phyloP scores from a whole-genome alignment of 2,329 filamentous ascomycete species.

The Rutstroemia sp. region DNA sequence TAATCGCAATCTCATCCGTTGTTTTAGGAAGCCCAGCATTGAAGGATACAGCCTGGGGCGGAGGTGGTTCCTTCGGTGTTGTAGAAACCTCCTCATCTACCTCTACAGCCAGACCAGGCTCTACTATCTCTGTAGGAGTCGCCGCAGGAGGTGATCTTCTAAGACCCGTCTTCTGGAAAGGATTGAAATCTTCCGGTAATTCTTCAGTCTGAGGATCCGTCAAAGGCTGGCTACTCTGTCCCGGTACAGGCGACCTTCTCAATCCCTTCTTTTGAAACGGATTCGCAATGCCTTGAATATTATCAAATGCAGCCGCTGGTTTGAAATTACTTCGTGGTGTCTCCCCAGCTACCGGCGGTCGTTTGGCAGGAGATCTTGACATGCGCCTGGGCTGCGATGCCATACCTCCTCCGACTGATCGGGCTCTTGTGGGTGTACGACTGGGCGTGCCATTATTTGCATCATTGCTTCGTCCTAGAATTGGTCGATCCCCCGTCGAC shows the following conservation, averaged over 20 bases:
- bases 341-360: slow-evolving; percentile 4
- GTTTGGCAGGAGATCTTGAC: slow-evolving; percentile 23
- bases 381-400: slow-evolving; percentile 24
- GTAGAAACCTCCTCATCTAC: not conserved
- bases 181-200: slow-evolving; percentile 9
- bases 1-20: slow-evolving; percentile 1
- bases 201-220: not conserved
- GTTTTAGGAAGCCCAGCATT: not conserved
- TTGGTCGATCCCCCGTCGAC: slow-evolving; percentile 14
- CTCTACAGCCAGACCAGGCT: not conserved
- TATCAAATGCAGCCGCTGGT: slow-evolving; percentile 2
- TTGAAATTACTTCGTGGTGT: slow-evolving; percentile 8
- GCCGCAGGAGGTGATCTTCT: slow-evolving; percentile 13
- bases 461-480: not conserved
- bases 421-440: slow-evolving; percentile 10
- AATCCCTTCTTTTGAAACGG: slow-evolving; percentile 26
- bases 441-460: slow-evolving; percentile 5
- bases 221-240: slow-evolving; percentile 4
- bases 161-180: slow-evolving; percentile 12
- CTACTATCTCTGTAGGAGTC: not conserved
- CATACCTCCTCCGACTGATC: slow-evolving; percentile 17
- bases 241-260: slow-evolving; percentile 18
- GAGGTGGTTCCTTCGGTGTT: slow-evolving; percentile 13
- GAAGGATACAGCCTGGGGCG: not conserved
- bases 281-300: slow-evolving; percentile 14